Percentiles rank a stretch among this genome's conserved stretches.
Conservation (phyloP, 768 basidiomycete genomes). For the Mycena albidolilacea region DNA sequence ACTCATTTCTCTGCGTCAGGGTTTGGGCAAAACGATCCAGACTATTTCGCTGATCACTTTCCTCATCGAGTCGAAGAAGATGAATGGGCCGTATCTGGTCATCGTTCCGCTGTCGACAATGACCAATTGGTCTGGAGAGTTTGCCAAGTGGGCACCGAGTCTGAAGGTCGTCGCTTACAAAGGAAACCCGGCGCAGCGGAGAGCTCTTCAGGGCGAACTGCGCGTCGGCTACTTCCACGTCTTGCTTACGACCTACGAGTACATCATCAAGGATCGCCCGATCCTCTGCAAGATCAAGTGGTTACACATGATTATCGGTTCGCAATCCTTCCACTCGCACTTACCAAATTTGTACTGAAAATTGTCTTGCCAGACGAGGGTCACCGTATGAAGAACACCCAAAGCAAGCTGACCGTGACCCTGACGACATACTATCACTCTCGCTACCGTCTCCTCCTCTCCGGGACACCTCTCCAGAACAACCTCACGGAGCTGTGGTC, state of each 20-base stretch:
- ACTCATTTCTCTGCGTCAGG: conserved; percentile 58
- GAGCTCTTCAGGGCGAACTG: conserved; percentile 82
- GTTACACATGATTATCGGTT: conserved; percentile 98
- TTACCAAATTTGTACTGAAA: background rate
- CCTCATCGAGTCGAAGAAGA: conserved; percentile 91
- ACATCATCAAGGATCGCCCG: conserved; percentile 98
- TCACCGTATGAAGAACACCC: conserved; percentile 98
- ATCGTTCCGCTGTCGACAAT: conserved; percentile 96
- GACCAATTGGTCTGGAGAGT: conserved; percentile 98
- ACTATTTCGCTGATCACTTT: conserved; percentile 96
- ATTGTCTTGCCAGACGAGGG: conserved; percentile 80
- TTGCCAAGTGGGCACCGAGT: conserved; percentile 95
- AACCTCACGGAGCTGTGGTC: conserved; percentile 98
- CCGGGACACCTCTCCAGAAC: conserved; percentile 96
- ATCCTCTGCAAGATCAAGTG: conserved; percentile 92
- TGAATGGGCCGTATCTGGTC: conserved; percentile 95
- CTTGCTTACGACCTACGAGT: conserved; percentile 94
- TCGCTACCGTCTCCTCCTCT: conserved; percentile 93
- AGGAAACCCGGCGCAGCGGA: conserved; percentile 89
- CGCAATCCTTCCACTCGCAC: conserved; percentile 35
- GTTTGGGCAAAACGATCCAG: conserved; percentile 96
- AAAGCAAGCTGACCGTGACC: conserved; percentile 89
- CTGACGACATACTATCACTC: conserved; percentile 94
- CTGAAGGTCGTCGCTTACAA: conserved; percentile 90
- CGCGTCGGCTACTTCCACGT: conserved; percentile 91